Evolutionary conservation across 1,284 basidiomycete genomes (phyloP), one percentile per base, ranked within the genome.

Genomic region (Leucoagaricus sp.): DNA sequence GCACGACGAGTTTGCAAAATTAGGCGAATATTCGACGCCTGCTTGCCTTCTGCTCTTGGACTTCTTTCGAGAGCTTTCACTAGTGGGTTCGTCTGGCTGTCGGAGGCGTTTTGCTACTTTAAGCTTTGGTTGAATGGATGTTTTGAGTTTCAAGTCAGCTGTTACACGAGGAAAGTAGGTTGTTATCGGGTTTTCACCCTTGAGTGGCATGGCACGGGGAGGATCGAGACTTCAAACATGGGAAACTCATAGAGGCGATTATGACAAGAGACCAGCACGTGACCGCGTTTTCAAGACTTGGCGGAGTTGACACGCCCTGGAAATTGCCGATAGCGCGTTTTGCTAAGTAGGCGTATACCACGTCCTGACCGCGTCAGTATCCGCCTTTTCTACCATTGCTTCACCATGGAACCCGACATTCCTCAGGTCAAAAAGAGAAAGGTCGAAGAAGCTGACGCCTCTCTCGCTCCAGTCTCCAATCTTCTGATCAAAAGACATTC

Each of bases 401-500:
- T 44, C 57, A 57, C 48, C 44, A 66, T 64, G 63, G 60, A 64
- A 61, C 61, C 60, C 58, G 65, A 61, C 17, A 55, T 42, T 28
- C 65, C 64, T 29, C 67, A 67, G 55, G 57, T 67, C 6, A 89
- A 89, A 66, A 88, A 82, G 65, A 78, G 84, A 66, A 88, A 80
- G 67, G 75, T 84, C 72, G 81, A 56, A 45, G 69, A 69, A 21
- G 44, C 59, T 9, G 61, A 68, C 13, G 59, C 71, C 1, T 56
- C 73, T 40, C 58, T 71, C 45, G 73, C 78, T 4, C 79, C 81
- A 23, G 65, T 72, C 4, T 67, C 78, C 2, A 79, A 79, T 47
- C 85, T 98, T 17, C 84, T 94, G 61, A 86, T 99, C 65, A 96
- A 97, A 69, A 84, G 88, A 34, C 85, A 92, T 47, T 91, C 91